Conservation (phyloP, 2,329 filamentous ascomycete genomes). For the Dactylella cylindrospora region DNA sequence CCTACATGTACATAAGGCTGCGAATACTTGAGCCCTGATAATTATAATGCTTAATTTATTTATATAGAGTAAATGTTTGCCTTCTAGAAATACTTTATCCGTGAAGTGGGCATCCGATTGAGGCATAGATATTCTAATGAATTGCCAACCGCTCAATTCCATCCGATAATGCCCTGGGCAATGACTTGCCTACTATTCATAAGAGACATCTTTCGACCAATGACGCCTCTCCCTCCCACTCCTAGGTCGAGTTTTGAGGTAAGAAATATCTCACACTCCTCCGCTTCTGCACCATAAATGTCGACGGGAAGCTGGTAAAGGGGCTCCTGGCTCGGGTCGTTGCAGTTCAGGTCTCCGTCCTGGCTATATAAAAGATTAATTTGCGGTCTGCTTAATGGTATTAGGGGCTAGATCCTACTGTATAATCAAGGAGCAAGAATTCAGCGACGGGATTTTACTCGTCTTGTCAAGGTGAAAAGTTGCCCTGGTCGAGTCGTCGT, state of each 20-base stretch:
- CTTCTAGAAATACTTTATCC: too few species aligned
- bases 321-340: background rate
- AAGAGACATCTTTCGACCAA: conserved; percentile 36
- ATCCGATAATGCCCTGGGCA: conserved; percentile 40
- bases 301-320: conserved; percentile 24
- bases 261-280: conserved; percentile 9
- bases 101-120: too few species aligned
- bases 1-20: too few species aligned
- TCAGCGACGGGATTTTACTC: conserved; percentile 2
- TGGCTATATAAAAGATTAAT: conserved; percentile 14
- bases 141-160: too few species aligned
- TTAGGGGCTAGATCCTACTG: conserved; percentile 12
- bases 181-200: conserved; percentile 39
- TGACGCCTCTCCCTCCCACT: conserved; percentile 27
- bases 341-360: conserved; percentile 23
- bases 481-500: conserved; percentile 20
- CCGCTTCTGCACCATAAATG: conserved; percentile 2
- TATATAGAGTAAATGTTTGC: too few species aligned
- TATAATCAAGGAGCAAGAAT: conserved; percentile 25
- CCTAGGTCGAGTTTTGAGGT: conserved; percentile 32
- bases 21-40: too few species aligned
- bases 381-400: background rate
- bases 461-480: conserved; percentile 18
- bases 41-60: too few species aligned
- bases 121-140: too few species aligned